Base-by-base conservation (phyloP, 345 rosid species). In the Moricandia moricandioides region DNA sequence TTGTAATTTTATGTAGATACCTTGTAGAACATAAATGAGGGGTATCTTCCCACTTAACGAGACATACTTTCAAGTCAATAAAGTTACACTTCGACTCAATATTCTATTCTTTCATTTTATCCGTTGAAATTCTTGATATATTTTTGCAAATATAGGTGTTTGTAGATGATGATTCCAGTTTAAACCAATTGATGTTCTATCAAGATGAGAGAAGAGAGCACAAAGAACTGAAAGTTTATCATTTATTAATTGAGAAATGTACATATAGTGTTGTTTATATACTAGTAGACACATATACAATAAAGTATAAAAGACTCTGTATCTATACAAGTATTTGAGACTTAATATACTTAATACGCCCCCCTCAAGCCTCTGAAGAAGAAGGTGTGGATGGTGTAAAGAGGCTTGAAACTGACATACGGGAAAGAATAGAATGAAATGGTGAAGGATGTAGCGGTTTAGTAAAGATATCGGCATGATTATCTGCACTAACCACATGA, bases 51-150 rank as follows among this genome's bases (percentile, higher is more conserved):
- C 97, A 9, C 91, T 93, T 51, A 93, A 93, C 71, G 97, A 97
- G 72, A 93, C 98, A 37, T 93, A 93, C 58, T 93, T 93, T 78
- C 98, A 93, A 85, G 95, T 93, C n/a, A 93, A 89, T 12, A 95
- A 94, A 93, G 98, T 89, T 62, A 72, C 30, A 33, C n/a, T 33
- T 71, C 3, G 34, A 21, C 33, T 69, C 29, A 2, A 57, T 4
- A 33, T 14, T 8, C 5, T 39, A 29, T 2, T 62, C 17, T 55
- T 69, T 63, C 47, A 54, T 27, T n/a, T 34, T 18, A 18, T 21
- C 4, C 21, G 14, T 9, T 60, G 59, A 55, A 62, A 40, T 4
- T 27, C 24, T 21, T 21, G 24, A 21, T 21, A 21, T 21, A 21
- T 40, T 7, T 63, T 8, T 40, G 10, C 16, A 56, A 13, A 14